Conservation (phyloP, 1,284 basidiomycete genomes). For the Microbotryum scabiosae region DNA sequence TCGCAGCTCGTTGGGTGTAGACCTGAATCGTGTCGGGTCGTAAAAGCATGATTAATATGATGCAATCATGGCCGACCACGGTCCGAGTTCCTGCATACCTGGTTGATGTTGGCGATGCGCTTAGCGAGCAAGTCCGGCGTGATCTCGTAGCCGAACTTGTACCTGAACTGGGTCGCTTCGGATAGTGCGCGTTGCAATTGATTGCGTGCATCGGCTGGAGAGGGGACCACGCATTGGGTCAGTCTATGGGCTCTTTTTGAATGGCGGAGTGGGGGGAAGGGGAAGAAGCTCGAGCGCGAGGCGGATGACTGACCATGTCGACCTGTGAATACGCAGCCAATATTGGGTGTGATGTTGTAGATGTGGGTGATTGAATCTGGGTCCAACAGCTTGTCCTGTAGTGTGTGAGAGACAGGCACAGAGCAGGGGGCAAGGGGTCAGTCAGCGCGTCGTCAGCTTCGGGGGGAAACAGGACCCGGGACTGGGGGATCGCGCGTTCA, state of each 20-base stretch:
- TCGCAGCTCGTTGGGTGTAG: conserved; percentile 60
- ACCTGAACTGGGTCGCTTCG: conserved; percentile 90
- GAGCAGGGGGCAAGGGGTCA: background rate
- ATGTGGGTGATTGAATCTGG: conserved; percentile 90
- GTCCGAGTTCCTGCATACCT: conserved; percentile 45
- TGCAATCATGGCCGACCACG: background rate
- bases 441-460: background rate
- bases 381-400: conserved; percentile 93
- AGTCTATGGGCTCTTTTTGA: background rate
- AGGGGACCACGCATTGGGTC: background rate
- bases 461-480: background rate
- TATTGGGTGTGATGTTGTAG: conserved; percentile 90
- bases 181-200: conserved; percentile 80
- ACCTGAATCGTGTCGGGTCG: conserved; percentile 7
- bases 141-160: conserved; percentile 97
- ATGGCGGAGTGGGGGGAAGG: background rate
- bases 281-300: background rate
- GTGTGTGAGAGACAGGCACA: conserved; percentile 27
- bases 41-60: background rate
- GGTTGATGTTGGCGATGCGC: conserved; percentile 95
- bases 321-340: conserved; percentile 97
- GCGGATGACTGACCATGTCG: conserved; percentile 59
- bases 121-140: conserved; percentile 90
- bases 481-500: background rate
- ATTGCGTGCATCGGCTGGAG: conserved; percentile 77